Evolutionary conservation across 2,329 filamentous ascomycete species (phyloP), one percentile per base, ranked within the genome.

Genomic region (Periconia sp.): DNA sequence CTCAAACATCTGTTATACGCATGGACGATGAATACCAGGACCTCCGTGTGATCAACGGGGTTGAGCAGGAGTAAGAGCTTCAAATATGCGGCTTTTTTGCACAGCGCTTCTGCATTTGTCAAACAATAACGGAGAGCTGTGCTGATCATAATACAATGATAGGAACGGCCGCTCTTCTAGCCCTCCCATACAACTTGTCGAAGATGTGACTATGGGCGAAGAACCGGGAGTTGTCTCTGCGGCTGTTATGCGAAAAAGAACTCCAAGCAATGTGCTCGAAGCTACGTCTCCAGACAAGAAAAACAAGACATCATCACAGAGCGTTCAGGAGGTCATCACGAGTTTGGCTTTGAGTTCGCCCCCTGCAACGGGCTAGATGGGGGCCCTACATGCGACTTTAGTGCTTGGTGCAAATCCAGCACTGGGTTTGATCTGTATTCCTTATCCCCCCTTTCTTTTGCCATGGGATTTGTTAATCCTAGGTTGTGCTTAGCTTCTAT

Each of bases 31-130:
- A 54, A n/a, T 61, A 57, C 40, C 15, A 52, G 10, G 52, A 56
- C n/a, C 27, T 68, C 6, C 55, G 61, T 19, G 56, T 70, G 6
- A 64, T 70, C 18, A 60, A 68, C n/a, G 67, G 67, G 6, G 48
- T 70, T 30, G 64, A 65, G 50, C 63, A 65, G 59, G 47, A 56
- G 60, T 68, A 62, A 65, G 62, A 43, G 31, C 18, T 18, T 17
- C 30, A 40, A 18, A 31, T 33, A 33, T 37, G 33, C 37, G 45
- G 20, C 14, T 20, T 41, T 33, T 45, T 27, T 30, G 33, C 35
- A 17, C 41, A 40, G 33, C 14, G 31, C 33, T 33, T 33, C 43
- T 23, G 13, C 33, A 37, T n/a, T 37, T 37, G 33, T 6, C 33
- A 37, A 30, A 14, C 33, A 37, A 30, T 23, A 23, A 45, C 18